Percentiles rank a stretch among this genome's conserved stretches.
These are phyloP conservation scores for Hypholoma sublateritium DNA, from an alignment of 768 basidiomycete genomes.

Conservation along the genomic window DNA sequence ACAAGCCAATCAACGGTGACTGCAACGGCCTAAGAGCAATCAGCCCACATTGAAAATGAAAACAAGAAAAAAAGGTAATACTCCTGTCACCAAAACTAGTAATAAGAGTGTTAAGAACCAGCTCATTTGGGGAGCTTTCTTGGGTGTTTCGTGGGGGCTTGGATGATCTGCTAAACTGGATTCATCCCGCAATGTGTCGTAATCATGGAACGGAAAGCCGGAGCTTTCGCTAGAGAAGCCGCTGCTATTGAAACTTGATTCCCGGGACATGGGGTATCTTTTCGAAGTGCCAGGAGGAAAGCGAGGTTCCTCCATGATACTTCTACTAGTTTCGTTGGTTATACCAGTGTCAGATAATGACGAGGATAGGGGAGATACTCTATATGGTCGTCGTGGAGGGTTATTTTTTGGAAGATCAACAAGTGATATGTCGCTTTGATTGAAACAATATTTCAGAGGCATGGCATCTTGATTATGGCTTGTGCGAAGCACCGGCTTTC, in stretches of 20 bases:
- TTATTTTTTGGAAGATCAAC: slow-evolving; percentile 8
- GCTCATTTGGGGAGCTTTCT: slow-evolving; percentile 56
- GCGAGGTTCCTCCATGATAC: slow-evolving; percentile 5
- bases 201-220: not conserved
- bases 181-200: not conserved
- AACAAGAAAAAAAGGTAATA: slow-evolving; percentile 29
- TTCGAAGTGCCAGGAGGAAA: slow-evolving; percentile 6
- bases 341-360: slow-evolving; percentile 14
- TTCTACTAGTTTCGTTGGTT: slow-evolving; percentile 14
- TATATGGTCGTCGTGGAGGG: slow-evolving; percentile 17
- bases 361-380: slow-evolving; percentile 14
- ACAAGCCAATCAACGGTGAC: slow-evolving; percentile 71
- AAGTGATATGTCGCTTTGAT: slow-evolving; percentile 3
- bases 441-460: not conserved
- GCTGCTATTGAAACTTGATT: slow-evolving; percentile 11
- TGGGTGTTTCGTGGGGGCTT: slow-evolving; percentile 6
- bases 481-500: slow-evolving; percentile 26
- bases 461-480: slow-evolving; percentile 10
- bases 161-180: not conserved
- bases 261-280: slow-evolving; percentile 16
- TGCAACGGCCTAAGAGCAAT: slow-evolving; percentile 45
- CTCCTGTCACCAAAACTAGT: slow-evolving; percentile 60
- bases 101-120: slow-evolving; percentile 54
- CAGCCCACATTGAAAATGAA: not conserved
- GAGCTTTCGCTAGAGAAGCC: slow-evolving; percentile 9